Conservation (phyloP, 345 rosid species). For the Firmiana major region DNA sequence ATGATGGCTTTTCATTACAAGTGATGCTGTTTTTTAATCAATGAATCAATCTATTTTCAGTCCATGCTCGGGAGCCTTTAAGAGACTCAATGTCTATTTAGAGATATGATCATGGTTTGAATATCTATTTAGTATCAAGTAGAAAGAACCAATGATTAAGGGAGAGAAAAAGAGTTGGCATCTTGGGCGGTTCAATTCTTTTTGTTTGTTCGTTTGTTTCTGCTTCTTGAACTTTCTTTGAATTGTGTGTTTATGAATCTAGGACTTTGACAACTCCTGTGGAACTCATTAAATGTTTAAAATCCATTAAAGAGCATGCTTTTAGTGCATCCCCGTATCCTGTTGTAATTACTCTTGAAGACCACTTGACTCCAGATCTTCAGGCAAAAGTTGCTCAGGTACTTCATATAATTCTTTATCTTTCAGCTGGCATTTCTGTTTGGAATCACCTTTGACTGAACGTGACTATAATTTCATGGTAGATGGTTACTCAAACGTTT, state of each 20-base stretch:
- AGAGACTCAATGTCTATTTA: too few species aligned
- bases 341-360: constrained; percentile 74
- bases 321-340: constrained; percentile 67
- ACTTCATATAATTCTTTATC: constrained; percentile 2
- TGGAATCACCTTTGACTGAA: neutral
- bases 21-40: neutral
- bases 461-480: constrained; percentile 3
- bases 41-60: neutral
- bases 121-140: neutral
- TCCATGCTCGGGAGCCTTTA: neutral
- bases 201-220: constrained; percentile 10
- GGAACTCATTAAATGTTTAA: constrained; percentile 61
- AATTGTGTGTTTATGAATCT: constrained; percentile 23
- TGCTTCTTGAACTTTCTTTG: neutral
- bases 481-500: constrained; percentile 56
- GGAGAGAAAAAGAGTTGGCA: neutral
- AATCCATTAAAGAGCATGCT: constrained; percentile 64
- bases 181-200: neutral
- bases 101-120: neutral
- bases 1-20: neutral
- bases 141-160: neutral
- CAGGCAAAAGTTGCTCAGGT: constrained; percentile 79
- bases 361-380: constrained; percentile 70
- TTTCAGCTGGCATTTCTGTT: neutral
- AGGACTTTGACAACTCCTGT: constrained; percentile 88